phyloP scores from a whole-genome alignment of 2,329 filamentous ascomycete genomes.

The Phoma sp. region DNA sequence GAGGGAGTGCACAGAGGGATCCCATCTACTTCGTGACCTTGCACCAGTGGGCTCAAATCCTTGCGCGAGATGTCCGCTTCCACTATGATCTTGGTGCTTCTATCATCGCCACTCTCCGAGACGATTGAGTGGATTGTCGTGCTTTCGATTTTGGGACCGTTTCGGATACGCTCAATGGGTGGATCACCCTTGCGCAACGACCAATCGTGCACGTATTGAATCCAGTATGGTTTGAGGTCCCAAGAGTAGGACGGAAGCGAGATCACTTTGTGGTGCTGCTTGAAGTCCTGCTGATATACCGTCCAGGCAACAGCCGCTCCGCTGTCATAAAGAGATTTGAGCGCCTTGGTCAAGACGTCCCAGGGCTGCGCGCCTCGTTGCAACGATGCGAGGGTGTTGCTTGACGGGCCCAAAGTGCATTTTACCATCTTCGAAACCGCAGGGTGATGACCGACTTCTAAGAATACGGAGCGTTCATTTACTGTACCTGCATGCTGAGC shows the following conservation, averaged over 20 bases:
- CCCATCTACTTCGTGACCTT: not conserved
- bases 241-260: slow-evolving; percentile 45
- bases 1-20: not conserved
- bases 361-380: not conserved
- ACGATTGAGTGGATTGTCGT: not conserved
- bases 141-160: not conserved
- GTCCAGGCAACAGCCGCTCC: not conserved
- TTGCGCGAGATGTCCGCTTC: not conserved
- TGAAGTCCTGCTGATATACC: slow-evolving; percentile 37
- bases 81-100: not conserved
- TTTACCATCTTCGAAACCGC: slow-evolving; percentile 59
- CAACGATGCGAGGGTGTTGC: slow-evolving; percentile 45
- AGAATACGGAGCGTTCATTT: not conserved
- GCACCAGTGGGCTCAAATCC: not conserved
- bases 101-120: not conserved
- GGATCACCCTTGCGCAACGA: slow-evolving; percentile 24
- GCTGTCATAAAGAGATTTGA: not conserved
- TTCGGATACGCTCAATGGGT: not conserved
- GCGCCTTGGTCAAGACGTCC: not conserved
- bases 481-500: not conserved
- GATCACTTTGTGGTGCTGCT: slow-evolving; percentile 5
- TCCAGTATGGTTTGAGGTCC: slow-evolving; percentile 49
- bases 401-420: slow-evolving; percentile 48
- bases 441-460: not conserved
- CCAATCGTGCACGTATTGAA: slow-evolving; percentile 45